Conservation (phyloP, 2,329 filamentous ascomycete genomes). For the Curvularia sp. region DNA sequence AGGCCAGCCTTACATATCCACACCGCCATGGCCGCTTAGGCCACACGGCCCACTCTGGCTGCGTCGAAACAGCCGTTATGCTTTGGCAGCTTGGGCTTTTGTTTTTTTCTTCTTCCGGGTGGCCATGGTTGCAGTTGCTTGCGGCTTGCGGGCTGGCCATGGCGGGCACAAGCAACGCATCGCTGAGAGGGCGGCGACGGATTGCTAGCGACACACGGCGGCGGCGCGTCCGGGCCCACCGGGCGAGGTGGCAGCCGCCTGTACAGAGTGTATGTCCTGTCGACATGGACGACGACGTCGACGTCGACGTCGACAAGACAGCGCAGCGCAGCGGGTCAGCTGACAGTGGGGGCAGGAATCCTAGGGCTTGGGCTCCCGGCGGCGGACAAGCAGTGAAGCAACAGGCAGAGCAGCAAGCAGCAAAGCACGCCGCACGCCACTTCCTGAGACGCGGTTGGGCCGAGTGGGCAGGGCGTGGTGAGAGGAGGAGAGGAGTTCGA, state of each 20-base stretch:
- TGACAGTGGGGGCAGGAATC: slow-evolving; percentile 29
- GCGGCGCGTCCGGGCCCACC: slow-evolving; percentile 34
- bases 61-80: slow-evolving; percentile 45
- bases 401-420: not conserved
- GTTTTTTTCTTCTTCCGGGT: not conserved
- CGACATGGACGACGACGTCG: too few relatives aligned
- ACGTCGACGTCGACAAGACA: not conserved
- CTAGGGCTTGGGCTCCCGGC: slow-evolving; percentile 15
- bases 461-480: slow-evolving; percentile 29
- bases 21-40: slow-evolving; percentile 36
- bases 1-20: slow-evolving; percentile 47
- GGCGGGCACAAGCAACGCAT: slow-evolving; percentile 26
- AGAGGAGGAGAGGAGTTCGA: slow-evolving; percentile 22
- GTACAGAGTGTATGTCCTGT: too few relatives aligned
- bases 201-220: slow-evolving; percentile 37
- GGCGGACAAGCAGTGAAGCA: slow-evolving; percentile 20
- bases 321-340: slow-evolving; percentile 27
- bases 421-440: slow-evolving; percentile 13
- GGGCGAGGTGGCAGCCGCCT: slow-evolving; percentile 15
- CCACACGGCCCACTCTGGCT: slow-evolving; percentile 21
- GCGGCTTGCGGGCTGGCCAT: slow-evolving; percentile 1
- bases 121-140: not conserved
- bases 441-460: slow-evolving; percentile 32
- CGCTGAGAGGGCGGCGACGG: slow-evolving; percentile 27
- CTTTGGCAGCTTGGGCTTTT: slow-evolving; percentile 37